Base-by-base conservation (phyloP, 2,329 filamentous ascomycete genomes). In the Fusarium vanettenii region DNA sequence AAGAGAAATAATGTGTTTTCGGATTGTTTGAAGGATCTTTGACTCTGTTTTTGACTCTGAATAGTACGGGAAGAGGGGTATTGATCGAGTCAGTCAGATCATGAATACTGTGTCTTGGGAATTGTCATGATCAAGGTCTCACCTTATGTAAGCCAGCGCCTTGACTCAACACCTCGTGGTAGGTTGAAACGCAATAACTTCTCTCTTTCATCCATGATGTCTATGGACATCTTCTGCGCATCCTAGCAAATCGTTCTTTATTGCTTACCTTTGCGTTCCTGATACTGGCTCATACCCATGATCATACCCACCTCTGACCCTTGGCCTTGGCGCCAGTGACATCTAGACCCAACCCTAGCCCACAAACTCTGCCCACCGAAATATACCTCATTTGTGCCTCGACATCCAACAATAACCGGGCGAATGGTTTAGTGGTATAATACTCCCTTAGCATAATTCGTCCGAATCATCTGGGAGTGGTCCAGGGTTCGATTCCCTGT, bases 401-500 rank as follows among this genome's bases (percentile, higher is more conserved):
- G 14, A 14, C 4, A 20, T 16, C 0, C 27, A 55, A 55, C 50
- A 55, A 55, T 35, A 57, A 57, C 33, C 55, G 55, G 55, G 55
- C 55, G 55, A 57, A 57, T 57, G 55, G 55, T 57, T 57, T 57
- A 57, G 55, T 57, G 55, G 55, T 57, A 57, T 57, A 57, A 57
- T 57, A 57, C 55, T 57, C 74, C 74, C 74, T 76, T 76, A 76
- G 74, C 74, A 76, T 71, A 52, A 50, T 73, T 70, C 70, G 65
- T 65, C 59, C 22, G 29, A 66, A 27, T 45, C 37, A 66, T 66
- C 55, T 76, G 74, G 72, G 74, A 76, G 74, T 75, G 74, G 72
- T 75, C 74, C 74, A 74, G 73, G 73, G 73, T 76, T 76, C 74
- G 74, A 76, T 76, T 76, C 74, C 74, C 74, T 74, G 74, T 76